These are phyloP conservation scores for Casuarina glauca DNA, from an alignment of 306 rosid species.

Conservation along the genomic window DNA sequence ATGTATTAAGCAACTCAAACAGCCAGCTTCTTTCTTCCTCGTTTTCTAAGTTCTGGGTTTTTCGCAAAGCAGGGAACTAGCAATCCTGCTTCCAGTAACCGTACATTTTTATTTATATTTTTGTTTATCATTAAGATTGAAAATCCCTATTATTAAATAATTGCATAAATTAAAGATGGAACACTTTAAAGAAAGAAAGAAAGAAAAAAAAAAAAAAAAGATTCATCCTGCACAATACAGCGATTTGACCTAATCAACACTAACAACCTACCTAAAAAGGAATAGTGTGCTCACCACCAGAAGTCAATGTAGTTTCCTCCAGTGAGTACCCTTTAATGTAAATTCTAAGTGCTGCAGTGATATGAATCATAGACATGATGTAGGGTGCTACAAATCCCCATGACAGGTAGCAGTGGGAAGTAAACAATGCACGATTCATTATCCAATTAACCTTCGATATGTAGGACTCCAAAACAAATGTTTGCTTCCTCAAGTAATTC, in stretches of 20 bases:
- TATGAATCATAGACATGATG: slow-evolving; percentile 68
- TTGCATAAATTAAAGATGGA: slow-evolving; percentile 4
- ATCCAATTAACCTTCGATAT: slow-evolving; percentile 69
- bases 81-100: not conserved
- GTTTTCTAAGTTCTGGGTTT: not conserved
- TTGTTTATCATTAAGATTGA: not conserved
- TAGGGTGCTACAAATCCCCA: slow-evolving; percentile 95
- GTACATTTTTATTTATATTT: not conserved
- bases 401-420: slow-evolving; percentile 79
- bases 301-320: slow-evolving; percentile 55
- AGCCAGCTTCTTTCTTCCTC: not conserved
- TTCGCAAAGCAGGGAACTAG: not conserved
- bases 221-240: slow-evolving; percentile 18
- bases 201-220: not conserved
- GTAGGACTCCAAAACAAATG: slow-evolving; percentile 96
- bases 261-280: slow-evolving; percentile 41
- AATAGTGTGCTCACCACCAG: slow-evolving; percentile 70
- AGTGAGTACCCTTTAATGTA: slow-evolving; percentile 52
- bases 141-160: not conserved
- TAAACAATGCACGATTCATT: slow-evolving; percentile 93
- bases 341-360: slow-evolving; percentile 62
- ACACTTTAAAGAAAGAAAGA: not conserved
- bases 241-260: slow-evolving; percentile 28
- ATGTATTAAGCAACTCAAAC: not conserved
- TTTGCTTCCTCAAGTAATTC: slow-evolving; percentile 99